A percentile compares a stretch with the other conserved stretches of the same genome.
These are phyloP conservation scores for Elaeagnus macrophylla DNA, from an alignment of 306 rosid genomes.

Conservation along the genomic window DNA sequence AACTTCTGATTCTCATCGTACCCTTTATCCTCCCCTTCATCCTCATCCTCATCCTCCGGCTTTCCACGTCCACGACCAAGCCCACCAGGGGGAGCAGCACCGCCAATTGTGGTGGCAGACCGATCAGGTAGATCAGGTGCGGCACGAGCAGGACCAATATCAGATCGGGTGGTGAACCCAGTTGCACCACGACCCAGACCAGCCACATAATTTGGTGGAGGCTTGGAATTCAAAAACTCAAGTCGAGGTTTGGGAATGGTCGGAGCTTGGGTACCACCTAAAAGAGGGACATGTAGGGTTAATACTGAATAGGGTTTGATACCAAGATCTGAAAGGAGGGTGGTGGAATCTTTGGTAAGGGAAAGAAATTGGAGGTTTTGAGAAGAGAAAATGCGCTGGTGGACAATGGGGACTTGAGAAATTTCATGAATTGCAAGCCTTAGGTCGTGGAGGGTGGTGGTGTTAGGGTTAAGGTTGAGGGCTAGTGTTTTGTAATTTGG, in stretches of 20 bases:
- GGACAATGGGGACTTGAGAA: slow-evolving; percentile 34
- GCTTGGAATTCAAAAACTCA: slow-evolving; percentile 73
- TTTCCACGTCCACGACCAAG: slow-evolving; percentile 56
- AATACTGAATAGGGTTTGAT: slow-evolving; percentile 34
- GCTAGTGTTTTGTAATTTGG: slow-evolving; percentile 48
- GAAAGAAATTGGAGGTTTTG: slow-evolving; percentile 33
- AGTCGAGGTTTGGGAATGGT: slow-evolving; percentile 53
- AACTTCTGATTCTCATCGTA: slow-evolving; percentile 87
- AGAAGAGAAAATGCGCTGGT: slow-evolving; percentile 56
- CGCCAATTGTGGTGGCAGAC: slow-evolving; percentile 44
- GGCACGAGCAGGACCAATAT: slow-evolving; percentile 80
- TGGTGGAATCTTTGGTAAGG: slow-evolving; percentile 14
- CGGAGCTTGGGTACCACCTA: slow-evolving; percentile 42
- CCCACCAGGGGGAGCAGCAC: slow-evolving; percentile 23
- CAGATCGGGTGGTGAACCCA: slow-evolving; percentile 79
- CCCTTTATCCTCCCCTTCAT: slow-evolving; percentile 71
- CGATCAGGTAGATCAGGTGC: slow-evolving; percentile 77
- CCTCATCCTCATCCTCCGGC: slow-evolving; percentile 77
- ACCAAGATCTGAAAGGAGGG: slow-evolving; percentile 44
- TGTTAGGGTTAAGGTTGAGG: slow-evolving; percentile 43
- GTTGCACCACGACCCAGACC: slow-evolving; percentile 96
- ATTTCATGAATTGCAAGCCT: slow-evolving; percentile 40
- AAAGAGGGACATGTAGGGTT: slow-evolving; percentile 31
- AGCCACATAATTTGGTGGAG: slow-evolving; percentile 79
- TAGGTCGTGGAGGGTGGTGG: slow-evolving; percentile 47